Conservation (phyloP, 305 asterid species). For the Ilex paraguariensis region DNA sequence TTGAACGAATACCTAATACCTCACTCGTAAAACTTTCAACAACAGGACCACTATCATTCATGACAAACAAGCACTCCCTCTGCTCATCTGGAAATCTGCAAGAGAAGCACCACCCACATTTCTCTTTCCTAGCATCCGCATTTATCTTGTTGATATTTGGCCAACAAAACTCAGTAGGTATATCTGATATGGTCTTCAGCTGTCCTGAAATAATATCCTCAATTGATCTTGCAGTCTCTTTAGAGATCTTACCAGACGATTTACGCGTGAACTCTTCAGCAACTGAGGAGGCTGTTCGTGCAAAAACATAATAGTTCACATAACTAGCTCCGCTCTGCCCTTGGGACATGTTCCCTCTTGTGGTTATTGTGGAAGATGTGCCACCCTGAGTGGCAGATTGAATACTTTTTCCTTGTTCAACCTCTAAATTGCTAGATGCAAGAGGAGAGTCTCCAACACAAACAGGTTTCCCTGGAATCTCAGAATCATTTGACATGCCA, state of each 20-base stretch:
- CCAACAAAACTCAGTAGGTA: conserved; percentile 59
- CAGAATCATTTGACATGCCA: conserved; percentile 32
- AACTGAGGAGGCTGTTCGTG: conserved; percentile 50
- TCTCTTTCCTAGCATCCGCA: conserved; percentile 51
- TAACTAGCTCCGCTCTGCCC: conserved; percentile 34
- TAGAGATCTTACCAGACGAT: conserved; percentile 44
- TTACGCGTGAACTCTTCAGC: conserved; percentile 49
- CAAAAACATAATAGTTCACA: conserved; percentile 66
- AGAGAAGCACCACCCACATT: conserved; percentile 91
- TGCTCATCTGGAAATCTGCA: conserved; percentile 64
- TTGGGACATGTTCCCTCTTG: conserved; percentile 20
- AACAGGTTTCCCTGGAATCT: conserved; percentile 31
- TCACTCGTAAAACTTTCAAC: conserved; percentile 49
- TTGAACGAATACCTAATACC: conserved; percentile 40
- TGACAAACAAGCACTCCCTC: conserved; percentile 60
- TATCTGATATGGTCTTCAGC: conserved; percentile 57
- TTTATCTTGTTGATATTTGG: conserved; percentile 40
- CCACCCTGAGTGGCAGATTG: conserved; percentile 21
- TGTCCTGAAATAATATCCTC: conserved; percentile 62
- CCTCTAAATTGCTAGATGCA: conserved; percentile 15
- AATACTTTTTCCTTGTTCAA: conserved; percentile 23
- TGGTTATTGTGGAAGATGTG: conserved; percentile 14
- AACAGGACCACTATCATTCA: conserved; percentile 46
- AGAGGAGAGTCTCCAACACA: conserved; percentile 20
- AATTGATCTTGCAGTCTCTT: conserved; percentile 37